Evolutionary conservation across 345 rosid species (phyloP).

Genomic region (Lepidium sativum): DNA sequence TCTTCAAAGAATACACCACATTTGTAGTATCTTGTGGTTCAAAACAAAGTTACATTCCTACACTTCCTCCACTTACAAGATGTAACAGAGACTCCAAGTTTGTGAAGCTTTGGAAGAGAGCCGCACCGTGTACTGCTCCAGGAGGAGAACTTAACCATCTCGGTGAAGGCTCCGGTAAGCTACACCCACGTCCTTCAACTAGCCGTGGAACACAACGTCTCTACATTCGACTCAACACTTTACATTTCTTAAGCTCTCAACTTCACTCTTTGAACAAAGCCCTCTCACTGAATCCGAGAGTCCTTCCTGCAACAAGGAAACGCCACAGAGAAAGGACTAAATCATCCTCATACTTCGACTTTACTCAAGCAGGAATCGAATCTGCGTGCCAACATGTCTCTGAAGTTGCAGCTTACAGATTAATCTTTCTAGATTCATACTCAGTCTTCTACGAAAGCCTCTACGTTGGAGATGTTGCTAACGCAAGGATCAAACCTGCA

Average conservation of each 20-base stretch:
- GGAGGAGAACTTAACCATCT: conserved; percentile 27
- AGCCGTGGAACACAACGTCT: conserved; percentile 93
- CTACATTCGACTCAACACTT: conserved; percentile 78
- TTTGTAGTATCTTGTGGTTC: conserved; percentile 79
- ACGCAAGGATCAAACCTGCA: conserved; percentile 51
- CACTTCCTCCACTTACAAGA: conserved; percentile 79
- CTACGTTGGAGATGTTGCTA: conserved; percentile 49
- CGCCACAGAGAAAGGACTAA: conserved; percentile 26
- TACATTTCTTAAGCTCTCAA: conserved; percentile 65
- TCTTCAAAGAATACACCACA: conserved; percentile 59
- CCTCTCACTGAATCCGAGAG: conserved; percentile 56
- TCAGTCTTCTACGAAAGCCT: conserved; percentile 63
- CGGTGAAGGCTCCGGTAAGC: conserved; percentile 16
- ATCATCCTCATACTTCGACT: conserved; percentile 51
- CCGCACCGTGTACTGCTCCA: conserved; percentile 47
- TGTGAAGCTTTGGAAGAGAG: conserved; percentile 55
- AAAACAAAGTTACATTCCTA: conserved; percentile 69
- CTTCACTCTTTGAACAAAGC: conserved; percentile 75
- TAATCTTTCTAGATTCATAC: conserved; percentile 65
- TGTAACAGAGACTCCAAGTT: conserved; percentile 66
- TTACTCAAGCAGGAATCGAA: conserved; percentile 40
- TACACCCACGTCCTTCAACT: conserved; percentile 72
- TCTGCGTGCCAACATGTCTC: conserved; percentile 73
- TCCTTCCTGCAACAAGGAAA: conserved; percentile 33
- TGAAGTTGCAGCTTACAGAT: conserved; percentile 79